These are phyloP conservation scores for Asterochloris erici DNA, from an alignment of 139 green algal genomes.

Conservation along the genomic window DNA sequence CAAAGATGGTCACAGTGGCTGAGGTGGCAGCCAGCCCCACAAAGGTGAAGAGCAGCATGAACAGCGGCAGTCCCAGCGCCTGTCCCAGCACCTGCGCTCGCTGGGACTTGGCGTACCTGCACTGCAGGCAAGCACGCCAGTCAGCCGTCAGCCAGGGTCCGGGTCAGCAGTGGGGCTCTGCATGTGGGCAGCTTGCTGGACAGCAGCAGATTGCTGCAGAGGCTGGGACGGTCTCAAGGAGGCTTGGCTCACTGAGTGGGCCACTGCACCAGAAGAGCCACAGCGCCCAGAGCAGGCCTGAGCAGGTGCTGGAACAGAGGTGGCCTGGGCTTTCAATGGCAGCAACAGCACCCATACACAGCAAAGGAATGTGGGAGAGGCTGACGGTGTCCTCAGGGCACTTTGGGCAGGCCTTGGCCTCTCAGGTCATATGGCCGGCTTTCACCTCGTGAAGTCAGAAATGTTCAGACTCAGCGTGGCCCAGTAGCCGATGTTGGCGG, in stretches of 20 bases:
- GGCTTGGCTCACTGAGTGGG: not conserved
- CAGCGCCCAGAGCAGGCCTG: too few relatives aligned
- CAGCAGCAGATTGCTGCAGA: not conserved
- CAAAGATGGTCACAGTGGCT: constrained; percentile 72
- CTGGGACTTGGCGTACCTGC: constrained; percentile 59
- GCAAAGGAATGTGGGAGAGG: too few relatives aligned
- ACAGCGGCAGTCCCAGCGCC: constrained; percentile 69
- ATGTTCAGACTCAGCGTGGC: constrained; percentile 84
- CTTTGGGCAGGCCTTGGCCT: too few relatives aligned
- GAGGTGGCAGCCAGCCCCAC: constrained; percentile 72
- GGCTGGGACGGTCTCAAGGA: not conserved
- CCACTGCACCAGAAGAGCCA: too few relatives aligned
- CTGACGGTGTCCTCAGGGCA: too few relatives aligned
- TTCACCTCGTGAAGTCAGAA: constrained; percentile 59
- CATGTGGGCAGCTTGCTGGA: not conserved
- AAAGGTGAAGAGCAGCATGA: constrained; percentile 79
- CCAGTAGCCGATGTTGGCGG: constrained; percentile 77
- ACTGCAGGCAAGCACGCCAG: not conserved
- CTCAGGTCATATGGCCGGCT: too few relatives aligned
- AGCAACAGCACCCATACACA: too few relatives aligned
- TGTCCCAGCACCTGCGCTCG: constrained; percentile 62
- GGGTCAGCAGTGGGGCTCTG: too few relatives aligned
- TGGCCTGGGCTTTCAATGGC: too few relatives aligned
- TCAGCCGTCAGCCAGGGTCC: too few relatives aligned
- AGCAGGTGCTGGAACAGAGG: too few relatives aligned